Evolutionary conservation across 768 basidiomycete species (phyloP).

Genomic region (Suillus bovinus): DNA sequence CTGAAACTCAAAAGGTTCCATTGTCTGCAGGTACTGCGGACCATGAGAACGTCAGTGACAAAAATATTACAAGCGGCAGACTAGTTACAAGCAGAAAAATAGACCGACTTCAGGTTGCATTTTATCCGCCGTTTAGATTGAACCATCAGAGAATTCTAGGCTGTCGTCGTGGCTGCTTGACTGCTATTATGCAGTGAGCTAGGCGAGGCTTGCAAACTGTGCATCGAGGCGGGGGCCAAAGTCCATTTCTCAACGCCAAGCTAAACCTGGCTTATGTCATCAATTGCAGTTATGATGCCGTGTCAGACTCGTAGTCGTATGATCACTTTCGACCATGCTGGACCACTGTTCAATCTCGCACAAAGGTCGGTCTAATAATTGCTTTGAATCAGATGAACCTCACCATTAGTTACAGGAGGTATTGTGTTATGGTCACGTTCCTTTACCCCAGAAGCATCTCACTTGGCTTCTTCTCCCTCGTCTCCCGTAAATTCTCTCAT

Average conservation of each 20-base stretch:
- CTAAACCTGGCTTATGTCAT: not conserved
- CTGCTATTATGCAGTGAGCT: not conserved
- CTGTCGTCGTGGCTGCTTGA: not conserved
- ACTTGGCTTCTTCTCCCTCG: conserved; percentile 64
- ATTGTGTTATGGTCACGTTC: conserved; percentile 93
- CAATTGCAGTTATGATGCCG: not conserved
- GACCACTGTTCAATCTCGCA: conserved; percentile 96
- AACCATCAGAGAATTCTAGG: not conserved
- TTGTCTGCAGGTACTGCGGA: not conserved
- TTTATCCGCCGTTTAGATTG: not conserved
- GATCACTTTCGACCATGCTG: conserved; percentile 55
- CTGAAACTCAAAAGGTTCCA: not conserved
- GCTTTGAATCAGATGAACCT: conserved; percentile 1
- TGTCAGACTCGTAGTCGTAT: not conserved
- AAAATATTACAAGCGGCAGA: not conserved
- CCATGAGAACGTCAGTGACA: not conserved
- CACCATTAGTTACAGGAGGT: conserved; percentile 58
- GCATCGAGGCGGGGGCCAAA: no score
- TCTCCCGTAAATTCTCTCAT: conserved; percentile 90
- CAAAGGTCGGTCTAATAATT: conserved; percentile 56
- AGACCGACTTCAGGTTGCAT: not conserved
- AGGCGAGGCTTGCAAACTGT: not conserved
- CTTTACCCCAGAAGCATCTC: conserved; percentile 84
- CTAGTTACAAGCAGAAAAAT: not conserved
- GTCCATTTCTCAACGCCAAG: not conserved